Evolutionary conservation across 2,329 filamentous ascomycete genomes (phyloP).

Genomic region (Pyrenochaeta sp.): DNA sequence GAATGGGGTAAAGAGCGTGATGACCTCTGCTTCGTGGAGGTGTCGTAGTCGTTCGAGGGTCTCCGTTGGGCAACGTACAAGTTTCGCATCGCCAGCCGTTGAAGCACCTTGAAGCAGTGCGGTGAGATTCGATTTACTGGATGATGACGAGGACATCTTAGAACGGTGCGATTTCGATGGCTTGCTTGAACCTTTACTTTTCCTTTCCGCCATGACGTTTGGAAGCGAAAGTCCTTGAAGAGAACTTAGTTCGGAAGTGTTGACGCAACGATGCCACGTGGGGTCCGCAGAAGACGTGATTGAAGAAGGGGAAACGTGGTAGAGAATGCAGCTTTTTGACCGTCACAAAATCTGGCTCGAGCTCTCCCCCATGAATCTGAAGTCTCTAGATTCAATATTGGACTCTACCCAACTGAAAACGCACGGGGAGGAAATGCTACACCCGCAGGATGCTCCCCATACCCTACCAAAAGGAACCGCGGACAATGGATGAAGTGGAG

Average conservation of each 20-base stretch:
- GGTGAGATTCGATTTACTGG: conserved; percentile 26
- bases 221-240: conserved; percentile 4
- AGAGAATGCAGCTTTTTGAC: conserved; percentile 12
- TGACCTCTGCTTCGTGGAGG: conserved; percentile 49
- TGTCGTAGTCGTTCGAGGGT: conserved; percentile 39
- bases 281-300: neutral
- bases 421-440: conserved; percentile 18
- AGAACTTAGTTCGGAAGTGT: conserved; percentile 1
- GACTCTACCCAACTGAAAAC: conserved; percentile 14
- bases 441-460: conserved; percentile 16
- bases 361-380: conserved; percentile 9
- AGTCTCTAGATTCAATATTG: conserved; percentile 10
- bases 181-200: conserved; percentile 24
- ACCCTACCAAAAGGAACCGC: conserved; percentile 21
- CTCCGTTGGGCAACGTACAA: conserved; percentile 37
- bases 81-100: conserved; percentile 24
- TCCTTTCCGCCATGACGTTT: conserved; percentile 35
- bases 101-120: conserved; percentile 23
- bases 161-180: conserved; percentile 13
- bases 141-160: conserved; percentile 24
- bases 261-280: neutral
- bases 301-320: neutral
- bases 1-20: conserved; percentile 62
- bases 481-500: conserved; percentile 16
- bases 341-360: conserved; percentile 9